These are phyloP conservation scores for Camillea tinctor DNA, from an alignment of 2,329 filamentous ascomycete genomes.

Conservation along the genomic window DNA sequence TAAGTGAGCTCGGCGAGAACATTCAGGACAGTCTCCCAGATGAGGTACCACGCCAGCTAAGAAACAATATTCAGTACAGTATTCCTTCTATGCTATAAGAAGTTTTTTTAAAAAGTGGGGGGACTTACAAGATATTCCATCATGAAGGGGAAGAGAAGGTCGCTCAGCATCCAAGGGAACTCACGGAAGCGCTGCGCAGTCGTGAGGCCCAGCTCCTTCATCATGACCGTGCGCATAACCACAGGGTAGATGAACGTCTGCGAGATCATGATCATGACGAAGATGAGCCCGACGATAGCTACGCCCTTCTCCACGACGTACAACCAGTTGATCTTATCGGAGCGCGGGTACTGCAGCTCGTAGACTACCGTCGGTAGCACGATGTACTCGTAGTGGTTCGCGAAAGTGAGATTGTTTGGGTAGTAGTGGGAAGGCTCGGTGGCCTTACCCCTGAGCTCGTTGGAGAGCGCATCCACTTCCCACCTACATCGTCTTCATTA, in stretches of 20 bases:
- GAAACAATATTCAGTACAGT: background rate
- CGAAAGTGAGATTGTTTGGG: conserved; percentile 65
- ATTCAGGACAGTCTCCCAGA: conserved; percentile 76
- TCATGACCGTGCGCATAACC: conserved; percentile 62
- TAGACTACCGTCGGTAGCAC: conserved; percentile 76
- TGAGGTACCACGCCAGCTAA: conserved; percentile 72
- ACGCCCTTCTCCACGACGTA: conserved; percentile 72
- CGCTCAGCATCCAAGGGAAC: conserved; percentile 73
- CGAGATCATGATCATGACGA: conserved; percentile 76
- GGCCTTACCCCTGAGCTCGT: conserved; percentile 65
- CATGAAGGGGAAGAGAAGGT: conserved; percentile 76
- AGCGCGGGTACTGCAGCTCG: conserved; percentile 73
- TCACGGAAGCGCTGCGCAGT: conserved; percentile 60
- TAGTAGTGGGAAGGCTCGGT: conserved; percentile 53
- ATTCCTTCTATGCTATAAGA: background rate
- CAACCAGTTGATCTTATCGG: conserved; percentile 66
- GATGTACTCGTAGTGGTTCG: conserved; percentile 70
- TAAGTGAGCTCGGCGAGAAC: conserved; percentile 72
- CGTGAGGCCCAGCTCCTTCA: conserved; percentile 65
- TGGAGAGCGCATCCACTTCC: conserved; percentile 63
- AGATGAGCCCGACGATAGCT: conserved; percentile 70
- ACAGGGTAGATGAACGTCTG: conserved; percentile 77
- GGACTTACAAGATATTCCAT: conserved; percentile 64
- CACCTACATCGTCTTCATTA: conserved; percentile 28
- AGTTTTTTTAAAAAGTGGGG: background rate